Evolutionary conservation across 176 grass and related monocot species (phyloP), one percentile per base, ranked within the genome.

Genomic region (Coix lacrymajobi): DNA sequence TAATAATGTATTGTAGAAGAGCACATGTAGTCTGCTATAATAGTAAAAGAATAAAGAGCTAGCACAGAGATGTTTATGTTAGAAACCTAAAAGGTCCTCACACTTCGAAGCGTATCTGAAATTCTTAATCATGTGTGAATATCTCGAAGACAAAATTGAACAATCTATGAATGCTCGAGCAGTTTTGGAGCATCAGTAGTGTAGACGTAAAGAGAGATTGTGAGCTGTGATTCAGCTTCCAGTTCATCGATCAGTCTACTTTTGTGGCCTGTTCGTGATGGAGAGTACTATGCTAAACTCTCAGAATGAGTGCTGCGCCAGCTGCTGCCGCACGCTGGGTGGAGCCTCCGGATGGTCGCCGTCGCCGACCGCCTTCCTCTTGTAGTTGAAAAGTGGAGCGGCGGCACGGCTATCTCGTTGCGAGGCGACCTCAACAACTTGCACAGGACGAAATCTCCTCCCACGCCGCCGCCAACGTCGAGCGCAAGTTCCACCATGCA

Each of bases 401-500:
- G 14, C 11, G 48, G 19, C 20, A 34, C 32, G 3, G 54, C 14
- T 5, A 11, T 6, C 5, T 58, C 51, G 6, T 33, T 6, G 33
- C 34, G 31, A 25, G 51, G 31, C 52, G 74, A 62, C 2, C 75
- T 61, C 15, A 43, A 44, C 37, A 78, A 2, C 57, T 44, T 78
- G 57, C 75, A 78, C 34, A 78, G 56, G 75, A 78, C 75, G 37
- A 78, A 58, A 28, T 62, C n/a, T 1, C 11, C 31, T n/a, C n/a
- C n/a, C 1, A 26, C 30, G 17, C 10, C 12, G 12, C 12, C 32
- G n/a, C n/a, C n/a, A n/a, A n/a, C n/a, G n/a, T n/a, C n/a, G n/a
- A 77, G 54, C n/a, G 36, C 29, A 56, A 77, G 57, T 37, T 77
- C 75, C 19, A 77, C 34, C 75, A 62, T 77, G 56, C 34, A 41